phyloP scores from a whole-genome alignment of 2,329 filamentous ascomycete species.

The Aspergillus flavus region DNA sequence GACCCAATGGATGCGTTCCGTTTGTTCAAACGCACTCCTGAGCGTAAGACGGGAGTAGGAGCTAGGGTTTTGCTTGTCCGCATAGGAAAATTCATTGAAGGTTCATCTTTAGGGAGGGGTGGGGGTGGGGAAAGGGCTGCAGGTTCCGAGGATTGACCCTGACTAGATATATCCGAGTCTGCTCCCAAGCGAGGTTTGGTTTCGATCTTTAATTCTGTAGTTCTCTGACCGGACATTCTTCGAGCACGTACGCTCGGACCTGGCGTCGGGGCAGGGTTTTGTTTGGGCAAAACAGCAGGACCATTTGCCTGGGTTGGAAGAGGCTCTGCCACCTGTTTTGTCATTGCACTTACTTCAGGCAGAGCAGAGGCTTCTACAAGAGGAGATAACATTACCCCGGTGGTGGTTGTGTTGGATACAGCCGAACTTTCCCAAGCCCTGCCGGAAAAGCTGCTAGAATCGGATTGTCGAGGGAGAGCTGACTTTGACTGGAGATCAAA shows the following conservation, averaged over 20 bases:
- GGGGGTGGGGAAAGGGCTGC: conserved; percentile 25
- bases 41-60: conserved; percentile 18
- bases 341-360: conserved; percentile 38
- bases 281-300: conserved; percentile 6
- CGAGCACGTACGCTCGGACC: conserved; percentile 67
- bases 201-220: conserved; percentile 86
- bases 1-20: conserved; percentile 39
- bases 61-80: conserved; percentile 15
- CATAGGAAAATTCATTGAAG: conserved; percentile 21
- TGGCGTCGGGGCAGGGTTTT: conserved; percentile 5
- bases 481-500: conserved; percentile 70
- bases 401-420: conserved; percentile 70
- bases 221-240: conserved; percentile 76
- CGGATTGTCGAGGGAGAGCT: conserved; percentile 73
- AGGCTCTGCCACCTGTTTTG: conserved; percentile 34
- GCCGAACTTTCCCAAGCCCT: conserved; percentile 80
- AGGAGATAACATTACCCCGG: conserved; percentile 69
- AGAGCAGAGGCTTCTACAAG: conserved; percentile 65
- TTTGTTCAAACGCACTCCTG: conserved; percentile 30
- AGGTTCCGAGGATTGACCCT: conserved; percentile 31
- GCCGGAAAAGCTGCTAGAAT: conserved; percentile 76
- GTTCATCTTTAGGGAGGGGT: conserved; percentile 34
- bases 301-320: conserved; percentile 44
- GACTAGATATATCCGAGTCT: conserved; percentile 26
- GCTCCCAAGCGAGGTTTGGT: conserved; percentile 54